Base-by-base conservation (phyloP, 1,139 yeast genomes). In the Barnettozyma hawaiiensis region DNA sequence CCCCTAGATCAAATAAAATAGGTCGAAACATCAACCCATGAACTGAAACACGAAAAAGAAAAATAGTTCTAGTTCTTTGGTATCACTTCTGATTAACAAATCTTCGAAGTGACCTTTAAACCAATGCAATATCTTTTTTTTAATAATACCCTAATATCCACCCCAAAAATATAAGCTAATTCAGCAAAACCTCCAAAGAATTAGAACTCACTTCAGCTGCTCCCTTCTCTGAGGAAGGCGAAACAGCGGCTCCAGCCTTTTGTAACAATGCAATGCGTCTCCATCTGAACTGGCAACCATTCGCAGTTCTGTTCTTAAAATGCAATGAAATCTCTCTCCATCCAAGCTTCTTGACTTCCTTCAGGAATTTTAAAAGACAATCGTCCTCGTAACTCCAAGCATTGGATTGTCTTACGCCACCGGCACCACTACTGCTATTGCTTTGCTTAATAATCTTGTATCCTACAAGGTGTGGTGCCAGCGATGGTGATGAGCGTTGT, bases 241-340 rank as follows among this genome's bases (percentile, higher is more conserved):
- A 19, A 19, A 18, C 19, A 27, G 29, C 8, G 1, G n/a, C 24
- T 19, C 31, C 8, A 9, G 8, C 15, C 24, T 45, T 48, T 2
- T 42, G 19, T 9, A 48, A 8, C 2, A 42, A 44, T 7, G 50
- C 45, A 4, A 84, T 68, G 40, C 92, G 65, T 54, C 94, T 71
- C 92, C 92, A 84, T 56, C 94, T 69, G 58, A 84, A 84, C 59
- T 84, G 94, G 57, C 92, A 84, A 6, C 92, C 92, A 59, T 84
- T 84, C 24, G 92, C 85, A 2, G 92, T 84, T 59, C 94, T 67
- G 56, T 79, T 76, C 40, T 70, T 71, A 63, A 84, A 84, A 56
- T 83, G 75, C 37, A 75, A 66, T 12, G 92, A 82, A 42, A 84
- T 82, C 52, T 83, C 90, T 63, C 83, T 82, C 92, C 92, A 84